Base-by-base conservation (phyloP, 805 yeast genomes). In the Candida piceae region DNA sequence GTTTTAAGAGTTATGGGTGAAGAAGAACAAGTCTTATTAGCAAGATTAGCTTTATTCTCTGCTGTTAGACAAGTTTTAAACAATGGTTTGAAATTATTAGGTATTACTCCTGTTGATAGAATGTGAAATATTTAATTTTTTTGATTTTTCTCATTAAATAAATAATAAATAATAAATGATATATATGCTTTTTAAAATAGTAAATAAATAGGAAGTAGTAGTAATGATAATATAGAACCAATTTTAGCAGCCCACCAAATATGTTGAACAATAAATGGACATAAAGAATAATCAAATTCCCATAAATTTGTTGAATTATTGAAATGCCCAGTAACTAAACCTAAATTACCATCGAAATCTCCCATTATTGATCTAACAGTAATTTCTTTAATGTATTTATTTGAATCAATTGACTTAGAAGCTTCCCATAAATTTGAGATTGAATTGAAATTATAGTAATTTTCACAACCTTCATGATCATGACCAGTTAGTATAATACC, bases 41-140 rank as follows among this genome's bases (percentile, higher is more conserved):
- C 97, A 21, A 84, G 97, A 66, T 71, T 90, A 63, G 96, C 97
- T 3, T 74, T 93, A 47, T 93, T 89, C 63, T 71, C 82, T 36
- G 72, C 96, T 46, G 96, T 96, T 35, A 80, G 89, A 66, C 94
- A 84, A 66, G 94, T 87, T 10, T 70, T 93, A 50, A 70, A 70
- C 66, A 89, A 88, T 57, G 99, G 97, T 69, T 80, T 93, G 88
- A 69, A 69, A 31, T 68, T 93, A 56, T 69, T 93, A 55, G 96
- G 97, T 39, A 73, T 93, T 59, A 88, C 97, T 31, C 97, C 99
- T n/a, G 97, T 93, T 44, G 96, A 90, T 54, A 82, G 97, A 76
- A 90, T 90, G 97, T 90, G 71, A 66, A 25, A 11, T 15, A 4
- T 10, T 11, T 4, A n/a, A n/a, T n/a, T n/a, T 31, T 31, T 21